These are phyloP conservation scores for Nakazawaea wyomingensis DNA, from an alignment of 805 yeast genomes.

Conservation along the genomic window DNA sequence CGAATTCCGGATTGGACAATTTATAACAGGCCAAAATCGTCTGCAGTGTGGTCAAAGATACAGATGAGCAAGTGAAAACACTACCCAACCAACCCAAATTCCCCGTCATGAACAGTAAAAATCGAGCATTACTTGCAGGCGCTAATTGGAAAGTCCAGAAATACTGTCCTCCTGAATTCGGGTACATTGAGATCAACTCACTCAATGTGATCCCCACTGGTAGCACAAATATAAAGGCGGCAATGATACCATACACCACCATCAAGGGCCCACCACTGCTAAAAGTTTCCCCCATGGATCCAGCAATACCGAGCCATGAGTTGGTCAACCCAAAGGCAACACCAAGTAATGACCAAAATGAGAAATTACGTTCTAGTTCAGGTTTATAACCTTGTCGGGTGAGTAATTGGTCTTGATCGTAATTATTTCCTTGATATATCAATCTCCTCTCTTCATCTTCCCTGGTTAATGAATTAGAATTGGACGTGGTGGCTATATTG, in stretches of 20 bases:
- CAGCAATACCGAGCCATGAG: slow-evolving; percentile 36
- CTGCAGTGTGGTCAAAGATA: slow-evolving; percentile 14
- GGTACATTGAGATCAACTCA: slow-evolving; percentile 27
- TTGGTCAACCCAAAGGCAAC: slow-evolving; percentile 37
- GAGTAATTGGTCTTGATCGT: slow-evolving; percentile 8
- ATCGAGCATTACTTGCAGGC: slow-evolving; percentile 17
- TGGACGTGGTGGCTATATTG: too few species aligned
- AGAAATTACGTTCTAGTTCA: slow-evolving; percentile 49
- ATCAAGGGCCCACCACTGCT: slow-evolving; percentile 34
- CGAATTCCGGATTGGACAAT: slow-evolving; percentile 15
- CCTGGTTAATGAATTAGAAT: too few species aligned
- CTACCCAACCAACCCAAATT: slow-evolving; percentile 20
- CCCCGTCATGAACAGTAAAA: slow-evolving; percentile 23
- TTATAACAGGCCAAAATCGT: slow-evolving; percentile 12
- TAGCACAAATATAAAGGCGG: slow-evolving; percentile 26
- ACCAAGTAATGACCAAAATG: slow-evolving; percentile 55
- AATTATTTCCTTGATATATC: too few species aligned
- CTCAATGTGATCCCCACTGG: slow-evolving; percentile 14
- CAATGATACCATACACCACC: slow-evolving; percentile 33
- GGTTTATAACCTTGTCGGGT: slow-evolving; percentile 47
- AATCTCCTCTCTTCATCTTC: too few species aligned
- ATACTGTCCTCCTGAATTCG: slow-evolving; percentile 28
- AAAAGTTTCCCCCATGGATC: slow-evolving; percentile 30
- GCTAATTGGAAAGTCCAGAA: slow-evolving; percentile 28
- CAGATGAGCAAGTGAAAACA: slow-evolving; percentile 14